phyloP scores from a whole-genome alignment of 1,284 basidiomycete genomes.

The Sanguinoderma infundibulare region DNA sequence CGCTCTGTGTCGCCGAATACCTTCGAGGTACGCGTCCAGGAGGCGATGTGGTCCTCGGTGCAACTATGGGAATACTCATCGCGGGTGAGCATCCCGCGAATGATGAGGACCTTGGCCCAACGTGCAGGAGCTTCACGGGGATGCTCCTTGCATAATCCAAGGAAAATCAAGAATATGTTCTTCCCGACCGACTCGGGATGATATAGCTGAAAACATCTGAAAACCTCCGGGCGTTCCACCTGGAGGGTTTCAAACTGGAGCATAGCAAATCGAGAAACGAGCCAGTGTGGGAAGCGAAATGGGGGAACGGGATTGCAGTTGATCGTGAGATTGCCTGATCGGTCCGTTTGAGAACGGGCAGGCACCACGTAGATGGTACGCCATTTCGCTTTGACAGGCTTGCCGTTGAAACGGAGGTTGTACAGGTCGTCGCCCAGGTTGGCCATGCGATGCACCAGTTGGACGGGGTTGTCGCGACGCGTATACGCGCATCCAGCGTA shows the following conservation, averaged over 20 bases:
- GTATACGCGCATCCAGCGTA: neutral
- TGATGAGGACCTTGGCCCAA: neutral
- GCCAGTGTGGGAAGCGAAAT: neutral
- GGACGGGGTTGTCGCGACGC: neutral
- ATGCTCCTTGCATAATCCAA: too few relatives aligned
- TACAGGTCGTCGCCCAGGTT: neutral
- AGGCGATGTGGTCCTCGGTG: neutral
- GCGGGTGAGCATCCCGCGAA: neutral
- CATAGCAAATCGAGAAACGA: neutral
- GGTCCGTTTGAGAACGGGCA: neutral
- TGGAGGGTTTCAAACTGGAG: neutral
- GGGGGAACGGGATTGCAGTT: neutral
- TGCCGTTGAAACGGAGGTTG: neutral
- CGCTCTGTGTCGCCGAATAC: constrained; percentile 1
- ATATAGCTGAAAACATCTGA: too few relatives aligned
- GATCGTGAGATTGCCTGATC: neutral
- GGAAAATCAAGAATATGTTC: too few relatives aligned
- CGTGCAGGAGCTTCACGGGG: neutral
- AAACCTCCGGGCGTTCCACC: too few relatives aligned
- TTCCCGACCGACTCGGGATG: too few relatives aligned
- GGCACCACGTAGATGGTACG: neutral
- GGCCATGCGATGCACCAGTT: neutral
- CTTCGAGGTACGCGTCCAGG: neutral
- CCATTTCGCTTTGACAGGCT: neutral
- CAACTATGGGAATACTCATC: neutral